Evolutionary conservation across 2,329 filamentous ascomycete genomes (phyloP).

Genomic region (Xylaria sp.): DNA sequence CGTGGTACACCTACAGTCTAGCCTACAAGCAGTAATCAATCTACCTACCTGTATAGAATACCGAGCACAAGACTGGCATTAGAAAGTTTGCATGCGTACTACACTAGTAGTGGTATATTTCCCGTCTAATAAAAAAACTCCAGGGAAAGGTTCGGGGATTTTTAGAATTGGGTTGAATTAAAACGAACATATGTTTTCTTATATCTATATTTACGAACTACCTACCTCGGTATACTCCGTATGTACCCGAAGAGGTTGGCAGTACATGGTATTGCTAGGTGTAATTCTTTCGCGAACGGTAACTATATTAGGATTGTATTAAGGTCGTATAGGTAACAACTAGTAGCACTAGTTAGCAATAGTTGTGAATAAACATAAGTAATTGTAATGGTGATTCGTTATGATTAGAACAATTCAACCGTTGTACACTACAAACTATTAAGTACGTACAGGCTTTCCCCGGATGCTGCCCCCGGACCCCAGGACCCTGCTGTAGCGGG

Average conservation of each 20-base stretch:
- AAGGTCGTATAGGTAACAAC: neutral
- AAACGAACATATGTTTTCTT: too few species aligned
- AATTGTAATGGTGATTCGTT: neutral
- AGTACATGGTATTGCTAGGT: neutral
- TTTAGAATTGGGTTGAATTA: too few species aligned
- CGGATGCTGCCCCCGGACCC: conserved; percentile 10
- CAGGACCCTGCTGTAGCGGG: neutral
- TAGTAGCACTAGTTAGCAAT: neutral
- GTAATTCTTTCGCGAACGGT: neutral
- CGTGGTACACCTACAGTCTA: neutral
- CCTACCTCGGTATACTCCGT: neutral
- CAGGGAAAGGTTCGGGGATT: too few species aligned
- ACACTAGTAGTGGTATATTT: neutral
- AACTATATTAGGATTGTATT: neutral
- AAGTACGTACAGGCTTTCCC: neutral
- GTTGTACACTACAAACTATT: too few species aligned
- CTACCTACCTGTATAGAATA: neutral
- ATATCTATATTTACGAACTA: too few species aligned
- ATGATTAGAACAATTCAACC: neutral
- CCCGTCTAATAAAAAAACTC: too few species aligned
- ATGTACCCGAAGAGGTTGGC: neutral
- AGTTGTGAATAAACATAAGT: neutral
- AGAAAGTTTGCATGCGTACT: neutral
- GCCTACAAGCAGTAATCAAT: neutral
- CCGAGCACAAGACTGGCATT: neutral